Evolutionary conservation across 257 asterid genomes (phyloP), one percentile per base, ranked within the genome.

Genomic region (Jacaranda mimosifolia): DNA sequence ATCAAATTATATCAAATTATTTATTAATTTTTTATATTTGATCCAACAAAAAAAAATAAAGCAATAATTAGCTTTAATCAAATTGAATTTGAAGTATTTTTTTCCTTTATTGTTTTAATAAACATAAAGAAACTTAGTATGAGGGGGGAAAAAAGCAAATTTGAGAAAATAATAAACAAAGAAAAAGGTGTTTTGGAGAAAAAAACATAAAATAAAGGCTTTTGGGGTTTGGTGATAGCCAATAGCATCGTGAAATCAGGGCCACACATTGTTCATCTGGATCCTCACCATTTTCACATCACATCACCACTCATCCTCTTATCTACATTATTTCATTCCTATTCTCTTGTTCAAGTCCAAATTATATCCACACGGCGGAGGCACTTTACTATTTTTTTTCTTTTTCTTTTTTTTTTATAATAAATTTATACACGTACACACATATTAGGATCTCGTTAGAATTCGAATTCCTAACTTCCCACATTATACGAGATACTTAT

Each of bases 301-400:
- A 77, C 79, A 75, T 75, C 74, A 70, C 72, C 58, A 58, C 79
- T 52, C 75, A 76, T 76, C 77, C 59, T 70, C 85, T 83, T 83
- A 83, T 83, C 87, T 73, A 58, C 76, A 60, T 55, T 48, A 65
- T 77, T 59, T 38, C 81, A 15, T 65, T 69, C 78, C 59, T 71
- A 77, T 84, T 72, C 84, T 73, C 72, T 48, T 64, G 43, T 80
- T 77, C 73, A 63, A 69, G 39, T 75, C 68, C 72, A 74, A 79
- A 69, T 63, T 70, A 21, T 69, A 78, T 69, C 77, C 72, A 38
- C 49, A 46, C 42, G 57, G 18, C 36, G 15, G 35, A 21, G 17
- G 19, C 39, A 45, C 55, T 42, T 13, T 19, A 18, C 45, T 58
- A 9, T n/a, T n/a, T n/a, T n/a, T n/a, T n/a, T n/a, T n/a, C n/a